Percentiles rank a stretch among this genome's conserved stretches.
Conservation (phyloP, 2,329 filamentous ascomycete genomes). For the Diaporthe helianthi region DNA sequence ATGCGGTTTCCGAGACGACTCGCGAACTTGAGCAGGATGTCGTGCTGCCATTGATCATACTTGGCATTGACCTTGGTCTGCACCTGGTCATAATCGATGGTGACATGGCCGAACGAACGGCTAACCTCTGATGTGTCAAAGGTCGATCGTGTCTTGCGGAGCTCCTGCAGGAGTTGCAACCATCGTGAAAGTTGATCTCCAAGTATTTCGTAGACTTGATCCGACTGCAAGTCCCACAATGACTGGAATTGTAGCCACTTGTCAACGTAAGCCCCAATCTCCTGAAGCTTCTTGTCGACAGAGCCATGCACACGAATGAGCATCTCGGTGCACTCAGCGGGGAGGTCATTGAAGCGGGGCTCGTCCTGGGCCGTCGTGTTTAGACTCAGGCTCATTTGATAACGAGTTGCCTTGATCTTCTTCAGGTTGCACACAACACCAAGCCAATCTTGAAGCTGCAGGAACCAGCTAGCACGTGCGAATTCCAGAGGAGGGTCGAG, state of each 20-base stretch:
- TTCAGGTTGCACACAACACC: conserved; percentile 90
- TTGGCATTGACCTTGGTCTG: conserved; percentile 99
- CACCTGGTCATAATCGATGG: conserved; percentile 97
- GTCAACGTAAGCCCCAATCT: conserved; percentile 87
- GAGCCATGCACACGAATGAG: conserved; percentile 82
- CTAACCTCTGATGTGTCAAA: conserved; percentile 97
- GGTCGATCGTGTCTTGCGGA: conserved; percentile 91
- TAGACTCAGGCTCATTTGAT: conserved; percentile 77
- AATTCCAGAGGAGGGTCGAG: conserved; percentile 92
- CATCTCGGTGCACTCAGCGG: conserved; percentile 80
- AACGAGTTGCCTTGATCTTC: conserved; percentile 93
- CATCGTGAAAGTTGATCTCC: conserved; percentile 91
- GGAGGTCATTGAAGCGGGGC: conserved; percentile 82
- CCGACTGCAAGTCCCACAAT: conserved; percentile 95
- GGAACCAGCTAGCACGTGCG: conserved; percentile 91
- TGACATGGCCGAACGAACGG: conserved; percentile 90
- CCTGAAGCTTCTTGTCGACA: conserved; percentile 81
- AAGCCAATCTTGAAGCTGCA: conserved; percentile 92
- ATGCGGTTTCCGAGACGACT: conserved; percentile 86
- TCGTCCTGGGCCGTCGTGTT: conserved; percentile 71
- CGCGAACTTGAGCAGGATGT: conserved; percentile 94
- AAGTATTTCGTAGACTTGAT: conserved; percentile 91
- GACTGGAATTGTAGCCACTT: conserved; percentile 99
- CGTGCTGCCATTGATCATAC: conserved; percentile 99
- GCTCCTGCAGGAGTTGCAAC: conserved; percentile 96